A percentile compares a stretch with the other conserved stretches of the same genome.
Conservation (phyloP, 2,329 filamentous ascomycete species). For the Aplosporella prunicola region DNA sequence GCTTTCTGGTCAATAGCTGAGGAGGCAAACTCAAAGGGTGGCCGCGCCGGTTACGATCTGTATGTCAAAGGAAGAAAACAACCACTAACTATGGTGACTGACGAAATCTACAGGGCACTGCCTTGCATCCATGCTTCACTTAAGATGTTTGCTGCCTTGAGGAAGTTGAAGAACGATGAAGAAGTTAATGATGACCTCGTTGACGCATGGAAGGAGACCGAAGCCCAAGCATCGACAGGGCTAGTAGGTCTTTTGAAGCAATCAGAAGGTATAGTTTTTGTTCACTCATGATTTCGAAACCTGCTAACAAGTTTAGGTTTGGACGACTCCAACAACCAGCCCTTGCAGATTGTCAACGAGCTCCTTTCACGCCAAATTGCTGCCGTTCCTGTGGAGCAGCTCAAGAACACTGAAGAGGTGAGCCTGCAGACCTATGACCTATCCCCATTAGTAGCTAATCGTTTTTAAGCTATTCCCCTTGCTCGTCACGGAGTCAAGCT, state of each 20-base stretch:
- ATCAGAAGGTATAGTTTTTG: slow-evolving; percentile 30
- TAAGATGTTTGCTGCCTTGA: slow-evolving; percentile 56
- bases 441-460: neutral
- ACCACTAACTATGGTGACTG: too few species aligned
- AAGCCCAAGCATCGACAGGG: slow-evolving; percentile 46
- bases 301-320: slow-evolving; percentile 27
- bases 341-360: slow-evolving; percentile 65
- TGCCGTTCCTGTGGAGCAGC: slow-evolving; percentile 51
- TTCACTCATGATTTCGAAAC: too few species aligned
- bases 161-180: slow-evolving; percentile 43
- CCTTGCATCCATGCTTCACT: slow-evolving; percentile 64
- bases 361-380: slow-evolving; percentile 61
- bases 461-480: slow-evolving; percentile 53
- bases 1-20: slow-evolving; percentile 23
- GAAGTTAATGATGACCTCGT: slow-evolving; percentile 79
- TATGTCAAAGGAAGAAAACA: too few species aligned
- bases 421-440: neutral
- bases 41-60: neutral
- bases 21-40: neutral
- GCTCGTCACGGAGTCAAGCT: slow-evolving; percentile 62
- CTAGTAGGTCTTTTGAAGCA: slow-evolving; percentile 56
- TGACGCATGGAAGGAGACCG: slow-evolving; percentile 58
- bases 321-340: slow-evolving; percentile 49
- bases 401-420: slow-evolving; percentile 52
- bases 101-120: slow-evolving; percentile 17